Percentiles rank a stretch among this genome's conserved stretches.
Conservation (phyloP, 768 basidiomycete species). For the Suillus americanus region DNA sequence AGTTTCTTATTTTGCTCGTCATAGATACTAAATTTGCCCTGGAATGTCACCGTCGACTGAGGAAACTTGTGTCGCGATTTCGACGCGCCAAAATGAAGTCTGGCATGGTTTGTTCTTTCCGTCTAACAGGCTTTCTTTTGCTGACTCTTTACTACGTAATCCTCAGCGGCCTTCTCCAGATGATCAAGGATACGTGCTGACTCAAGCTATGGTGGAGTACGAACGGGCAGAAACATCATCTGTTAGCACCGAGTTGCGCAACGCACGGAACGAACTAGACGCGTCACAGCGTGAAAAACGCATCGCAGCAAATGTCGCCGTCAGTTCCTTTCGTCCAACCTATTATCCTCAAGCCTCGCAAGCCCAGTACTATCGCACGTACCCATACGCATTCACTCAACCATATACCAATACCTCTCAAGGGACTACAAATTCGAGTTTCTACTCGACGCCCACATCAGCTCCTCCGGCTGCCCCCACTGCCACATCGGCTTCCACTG, state of each 20-base stretch:
- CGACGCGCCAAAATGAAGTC: conserved; percentile 48
- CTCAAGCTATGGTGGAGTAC: conserved; percentile 61
- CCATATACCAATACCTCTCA: conserved; percentile 40
- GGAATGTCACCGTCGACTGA: conserved; percentile 59
- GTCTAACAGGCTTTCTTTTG: neutral
- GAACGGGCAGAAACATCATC: conserved; percentile 63
- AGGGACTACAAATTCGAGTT: conserved; percentile 19
- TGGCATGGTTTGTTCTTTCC: conserved; percentile 49
- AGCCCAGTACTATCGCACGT: conserved; percentile 61
- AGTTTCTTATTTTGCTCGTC: conserved; percentile 10
- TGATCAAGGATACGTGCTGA: conserved; percentile 62
- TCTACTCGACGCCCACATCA: conserved; percentile 30
- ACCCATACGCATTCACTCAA: conserved; percentile 65
- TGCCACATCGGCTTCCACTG: conserved; percentile 33
- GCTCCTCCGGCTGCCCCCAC: conserved; percentile 33
- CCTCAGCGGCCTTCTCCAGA: conserved; percentile 58
- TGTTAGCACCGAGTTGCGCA: conserved; percentile 59
- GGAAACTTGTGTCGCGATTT: conserved; percentile 58
- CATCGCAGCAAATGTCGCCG: conserved; percentile 31
- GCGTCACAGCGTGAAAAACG: conserved; percentile 71
- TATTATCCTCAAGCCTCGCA: conserved; percentile 37
- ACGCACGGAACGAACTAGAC: conserved; percentile 64
- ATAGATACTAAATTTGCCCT: conserved; percentile 72
- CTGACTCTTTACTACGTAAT: conserved; percentile 7
- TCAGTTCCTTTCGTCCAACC: conserved; percentile 40